Base-by-base conservation (phyloP, 352 stramenopile genomes). In the Pythium aphanidermatum region DNA sequence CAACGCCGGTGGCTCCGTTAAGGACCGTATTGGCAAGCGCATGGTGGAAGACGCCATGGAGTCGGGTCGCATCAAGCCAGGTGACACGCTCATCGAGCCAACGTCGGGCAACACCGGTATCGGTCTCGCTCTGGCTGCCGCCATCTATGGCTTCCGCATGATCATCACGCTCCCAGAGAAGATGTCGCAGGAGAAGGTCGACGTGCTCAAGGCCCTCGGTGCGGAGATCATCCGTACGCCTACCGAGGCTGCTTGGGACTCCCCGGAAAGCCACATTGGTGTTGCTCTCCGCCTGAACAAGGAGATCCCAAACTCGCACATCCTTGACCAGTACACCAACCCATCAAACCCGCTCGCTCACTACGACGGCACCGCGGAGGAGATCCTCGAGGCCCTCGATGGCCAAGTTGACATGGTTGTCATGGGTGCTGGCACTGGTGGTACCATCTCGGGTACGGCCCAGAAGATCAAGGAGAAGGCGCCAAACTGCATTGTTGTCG, bases 101-200 rank as follows among this genome's bases (percentile, higher is more conserved):
- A 98, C 95, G 5, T 96, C 76, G 30, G 95, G 95, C 30, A 98
- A 98, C 62, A 98, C 95, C 6, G 84, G 96, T 24, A 99, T 99
- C 55, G 96, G 94, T 19, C 68, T 99, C 29, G 96, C 96, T 23
- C 86, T 99, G 53, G 94, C 96, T 3, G 95, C 95, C 29, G 95
- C 95, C 25, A 86, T 95, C 58, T 98, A 98, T 63, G 96, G 96
- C 46, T 99, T 98, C 77, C 72, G 86, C 30, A 92, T 92, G 58
- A 96, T 96, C 65, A 95, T 97, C 48, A 97, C 82, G 31, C 55
- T 96, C 14, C 83, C 89, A 0, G 92, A 98, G 70, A 98, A 97
- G 71, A 98, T 98, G 95, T 97, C 83, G 25, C 84, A 98, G 47
- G 95, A 99, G 69, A 97, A 97, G 55, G 89, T 97, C 19, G 86